Evolutionary conservation across 148 eudicot genomes (phyloP), one percentile per base, ranked within the genome.

Genomic region (Rhododendron vialii): DNA sequence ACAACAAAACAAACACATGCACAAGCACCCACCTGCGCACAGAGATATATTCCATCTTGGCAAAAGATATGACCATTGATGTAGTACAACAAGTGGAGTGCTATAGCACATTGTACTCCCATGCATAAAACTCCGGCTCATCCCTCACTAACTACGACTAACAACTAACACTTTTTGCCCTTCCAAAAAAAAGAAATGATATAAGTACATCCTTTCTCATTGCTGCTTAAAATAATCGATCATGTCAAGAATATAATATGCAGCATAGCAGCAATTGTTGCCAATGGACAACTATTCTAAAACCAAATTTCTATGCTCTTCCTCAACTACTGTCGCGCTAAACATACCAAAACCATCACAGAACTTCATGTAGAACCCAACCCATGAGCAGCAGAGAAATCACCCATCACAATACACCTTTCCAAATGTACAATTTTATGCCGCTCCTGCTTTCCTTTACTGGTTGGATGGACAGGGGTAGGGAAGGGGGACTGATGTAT

Each of bases 341-440:
- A 81, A 20, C 35, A 81, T 55, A 35, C 13, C 47, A 55, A 81
- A 67, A 57, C 69, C 71, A 57, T 57, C 71, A 30, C 30, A 81
- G 59, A 53, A 55, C 69, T 57, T 80, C 67, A 81, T 81, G 69
- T 22, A 35, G 41, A 81, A 81, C 28, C 83, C 83, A 26, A 55
- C 26, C 3, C 2, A 2, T 55, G 69, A 80, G 83, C 83, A 75
- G 76, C 79, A 80, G 83, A 55, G 26, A 81, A 55, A 15, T 55
- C 83, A 57, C 33, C 13, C 38, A 55, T 20, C 83, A 33, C n/a
- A 57, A 81, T 81, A 33, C 17, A 41, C 47, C 83, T 35, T 81
- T 38, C 63, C 47, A 20, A 81, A 57, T 81, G n/a, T 30, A 51
- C 45, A 53, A 20, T 20, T 35, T 57, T 20, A 35, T 20, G 59